phyloP scores from a whole-genome alignment of 1,284 basidiomycete genomes.

The Binderoboletus segoi region DNA sequence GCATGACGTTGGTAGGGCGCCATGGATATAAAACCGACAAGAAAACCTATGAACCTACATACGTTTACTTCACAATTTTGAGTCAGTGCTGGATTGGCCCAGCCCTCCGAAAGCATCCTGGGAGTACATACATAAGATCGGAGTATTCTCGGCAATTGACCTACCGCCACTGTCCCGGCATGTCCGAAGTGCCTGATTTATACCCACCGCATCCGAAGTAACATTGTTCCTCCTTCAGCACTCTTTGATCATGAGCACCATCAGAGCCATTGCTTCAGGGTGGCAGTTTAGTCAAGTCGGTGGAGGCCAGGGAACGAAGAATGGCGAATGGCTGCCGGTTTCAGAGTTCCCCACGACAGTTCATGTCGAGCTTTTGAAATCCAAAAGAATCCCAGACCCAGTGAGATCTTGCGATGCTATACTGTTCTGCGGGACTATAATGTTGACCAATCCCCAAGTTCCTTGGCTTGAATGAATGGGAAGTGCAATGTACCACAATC shows the following conservation, averaged over 20 bases:
- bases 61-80: too few species aligned
- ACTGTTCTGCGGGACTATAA: neutral
- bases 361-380: constrained; percentile 79
- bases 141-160: too few species aligned
- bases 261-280: constrained; percentile 38
- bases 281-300: constrained; percentile 73
- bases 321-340: constrained; percentile 67
- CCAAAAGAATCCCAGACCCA: constrained; percentile 78
- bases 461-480: constrained; percentile 79
- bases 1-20: too few species aligned
- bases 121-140: too few species aligned
- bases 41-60: too few species aligned
- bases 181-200: constrained; percentile 6
- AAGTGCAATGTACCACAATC: constrained; percentile 70
- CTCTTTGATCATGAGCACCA: constrained; percentile 25
- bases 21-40: neutral
- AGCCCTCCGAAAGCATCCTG: too few species aligned
- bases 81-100: too few species aligned
- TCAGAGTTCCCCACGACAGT: constrained; percentile 78
- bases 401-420: constrained; percentile 51
- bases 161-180: too few species aligned
- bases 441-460: constrained; percentile 48
- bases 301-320: constrained; percentile 57
- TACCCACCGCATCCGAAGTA: neutral
- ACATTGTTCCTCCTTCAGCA: too few species aligned